Evolutionary conservation across 1,139 yeast genomes (phyloP).

Genomic region (Spathaspora sp.): DNA sequence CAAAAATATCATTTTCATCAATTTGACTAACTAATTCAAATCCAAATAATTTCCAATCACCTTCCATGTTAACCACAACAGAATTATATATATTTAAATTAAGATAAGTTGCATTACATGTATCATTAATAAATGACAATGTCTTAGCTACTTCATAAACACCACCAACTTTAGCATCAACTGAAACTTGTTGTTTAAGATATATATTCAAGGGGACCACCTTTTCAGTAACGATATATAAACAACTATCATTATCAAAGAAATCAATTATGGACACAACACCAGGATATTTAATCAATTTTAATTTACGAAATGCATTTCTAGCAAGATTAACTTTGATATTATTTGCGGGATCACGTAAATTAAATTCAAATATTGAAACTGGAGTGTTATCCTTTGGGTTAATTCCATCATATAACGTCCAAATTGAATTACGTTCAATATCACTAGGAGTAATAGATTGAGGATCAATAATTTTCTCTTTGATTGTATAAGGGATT

Average conservation of each 20-base stretch:
- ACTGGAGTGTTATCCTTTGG: conserved; percentile 41
- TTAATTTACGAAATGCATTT: conserved; percentile 65
- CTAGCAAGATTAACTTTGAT: conserved; percentile 44
- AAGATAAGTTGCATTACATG: conserved; percentile 67
- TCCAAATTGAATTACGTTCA: conserved; percentile 43
- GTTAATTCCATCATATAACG: conserved; percentile 46
- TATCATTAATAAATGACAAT: conserved; percentile 59
- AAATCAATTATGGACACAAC: conserved; percentile 68
- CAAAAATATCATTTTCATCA: conserved; percentile 2
- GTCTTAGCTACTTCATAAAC: conserved; percentile 56
- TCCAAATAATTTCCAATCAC: conserved; percentile 88
- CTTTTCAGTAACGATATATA: conserved; percentile 78
- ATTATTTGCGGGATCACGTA: conserved; percentile 38
- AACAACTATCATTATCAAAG: conserved; percentile 57
- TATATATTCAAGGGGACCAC: conserved; percentile 58
- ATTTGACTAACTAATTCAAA: conserved; percentile 64
- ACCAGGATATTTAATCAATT: conserved; percentile 77
- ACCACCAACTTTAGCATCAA: conserved; percentile 56
- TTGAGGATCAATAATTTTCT: conserved; percentile 32
- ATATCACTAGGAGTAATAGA: conserved; percentile 12
- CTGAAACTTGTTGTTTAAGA: conserved; percentile 22
- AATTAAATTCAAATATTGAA: conserved; percentile 65
- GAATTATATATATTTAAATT: conserved; percentile 52
- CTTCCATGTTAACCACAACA: conserved; percentile 60
- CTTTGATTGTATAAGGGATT: conserved; percentile 58